Conservation (phyloP, 345 rosid genomes). For the Populus nigra region DNA sequence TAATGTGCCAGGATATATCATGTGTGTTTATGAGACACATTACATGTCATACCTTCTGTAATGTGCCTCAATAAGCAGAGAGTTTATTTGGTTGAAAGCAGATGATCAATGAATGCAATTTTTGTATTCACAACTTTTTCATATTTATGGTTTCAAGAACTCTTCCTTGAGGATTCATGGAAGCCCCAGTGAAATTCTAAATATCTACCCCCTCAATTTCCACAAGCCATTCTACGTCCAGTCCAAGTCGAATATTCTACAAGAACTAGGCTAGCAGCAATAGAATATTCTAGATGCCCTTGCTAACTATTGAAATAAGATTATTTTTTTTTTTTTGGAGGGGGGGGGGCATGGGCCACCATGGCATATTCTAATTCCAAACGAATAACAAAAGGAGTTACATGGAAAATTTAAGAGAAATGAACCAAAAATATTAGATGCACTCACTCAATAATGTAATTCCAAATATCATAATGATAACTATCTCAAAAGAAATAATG, state of each 20-base stretch:
- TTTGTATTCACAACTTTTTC: not conserved
- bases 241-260: not conserved
- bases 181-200: not conserved
- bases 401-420: not conserved
- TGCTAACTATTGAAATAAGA: not conserved
- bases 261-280: not conserved
- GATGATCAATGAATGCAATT: not conserved
- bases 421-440: not conserved
- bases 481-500: not conserved
- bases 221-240: not conserved
- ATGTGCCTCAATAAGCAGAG: not conserved
- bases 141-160: not conserved
- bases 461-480: not conserved
- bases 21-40: not conserved
- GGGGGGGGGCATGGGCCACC: not conserved
- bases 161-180: not conserved
- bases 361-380: not conserved
- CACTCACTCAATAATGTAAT: not conserved
- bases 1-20: not conserved
- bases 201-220: not conserved
- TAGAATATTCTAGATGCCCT: not conserved
- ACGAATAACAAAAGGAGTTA: slow-evolving; percentile 5
- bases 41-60: not conserved
- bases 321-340: not conserved
- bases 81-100: not conserved